Evolutionary conservation across 116 monocot species (phyloP), one percentile per base, ranked within the genome.

Genomic region (Thalassia testudinum): DNA sequence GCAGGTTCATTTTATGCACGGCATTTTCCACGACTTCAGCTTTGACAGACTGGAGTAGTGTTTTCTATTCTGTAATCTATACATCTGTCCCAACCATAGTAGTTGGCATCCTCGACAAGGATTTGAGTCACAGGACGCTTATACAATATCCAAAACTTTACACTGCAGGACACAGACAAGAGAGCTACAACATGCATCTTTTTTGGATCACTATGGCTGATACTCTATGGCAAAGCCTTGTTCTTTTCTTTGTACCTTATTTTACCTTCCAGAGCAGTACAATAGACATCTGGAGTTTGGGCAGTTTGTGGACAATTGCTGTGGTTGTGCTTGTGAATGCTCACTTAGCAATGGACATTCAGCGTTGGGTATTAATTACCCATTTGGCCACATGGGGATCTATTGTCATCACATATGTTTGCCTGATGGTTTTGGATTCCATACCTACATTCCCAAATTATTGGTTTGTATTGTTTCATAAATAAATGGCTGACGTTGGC

Each of bases 191-290:
- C 60, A 59, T 84, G 63, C 52, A 55, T n/a, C 75, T 90, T 15
- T 90, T 90, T 45, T 90, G 90, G 90, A 77, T 80, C 57, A 90
- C 80, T 57, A 90, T 90, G 84, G 52, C 73, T n/a, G 90, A 90
- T 68, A 90, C 90, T 38, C 53, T 90, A 21, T 90, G 90, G 90
- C 90, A 90, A 70, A 90, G 90, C 61, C 80, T 90, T 72, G 81
- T 90, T 24, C 83, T 90, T 21, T 90, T 90, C 54, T 81, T 72
- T 63, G 74, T 90, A n/a, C 90, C 90, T 24, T 52, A 80, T 47
- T 73, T 80, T 51, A 77, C 72, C 15, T 90, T 80, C 57, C 62
- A 48, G 30, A 69, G 70, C 60, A 90, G 75, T 58, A 45, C 77
- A 53, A 75, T 84, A 49, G 90, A 91, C 50, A 91, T 91, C 62